Base-by-base conservation (phyloP, 352 stramenopile genomes). In the Blastocystis hominis region DNA sequence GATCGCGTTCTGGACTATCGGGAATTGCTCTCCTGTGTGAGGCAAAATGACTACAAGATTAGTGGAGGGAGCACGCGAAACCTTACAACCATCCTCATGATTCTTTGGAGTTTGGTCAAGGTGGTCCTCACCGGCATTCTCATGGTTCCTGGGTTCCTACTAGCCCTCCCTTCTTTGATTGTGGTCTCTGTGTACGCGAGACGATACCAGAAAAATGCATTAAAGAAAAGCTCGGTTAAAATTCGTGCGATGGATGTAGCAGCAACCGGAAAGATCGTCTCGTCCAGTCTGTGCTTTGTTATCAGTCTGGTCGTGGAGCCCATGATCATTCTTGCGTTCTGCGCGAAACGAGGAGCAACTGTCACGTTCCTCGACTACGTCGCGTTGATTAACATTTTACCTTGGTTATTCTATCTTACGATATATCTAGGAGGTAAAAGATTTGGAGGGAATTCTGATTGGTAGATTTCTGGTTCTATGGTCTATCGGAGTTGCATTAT, bases 211-310 rank as follows among this genome's bases (percentile, higher is more conserved):
- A n/a, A 20, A 30, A 87, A 59, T 40, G 77, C 77, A 9, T 56
- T 87, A 20, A 10, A 69, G 24, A 87, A 76, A 34, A 78, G 62
- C 30, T 44, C 56, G 1, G 77, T 87, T 9, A 87, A 87, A 47
- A 87, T 87, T 30, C 55, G 66, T 30, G 77, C 77, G 2, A 76
- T 78, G 66, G 77, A 87, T 42, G 77, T 87, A 20, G 30, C 70
- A 3, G 77, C 77, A 1, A 87, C 62, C 3, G 66, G 66, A 9
- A 87, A 87, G 66, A n/a, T 87, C 10, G 53, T 87, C 15, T 75
- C 62, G 2, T 59, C 77, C 20, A 53, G 44, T 4, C 15, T 84
- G n/a, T 84, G 72, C 50, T 87, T 87, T 42, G 55, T 78, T 46
- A 63, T 87, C 6, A 75, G 77, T 42, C 24, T 84, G 36, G 50